phyloP scores from a whole-genome alignment of 441 rosid species.

The Adansonia grandidieri region DNA sequence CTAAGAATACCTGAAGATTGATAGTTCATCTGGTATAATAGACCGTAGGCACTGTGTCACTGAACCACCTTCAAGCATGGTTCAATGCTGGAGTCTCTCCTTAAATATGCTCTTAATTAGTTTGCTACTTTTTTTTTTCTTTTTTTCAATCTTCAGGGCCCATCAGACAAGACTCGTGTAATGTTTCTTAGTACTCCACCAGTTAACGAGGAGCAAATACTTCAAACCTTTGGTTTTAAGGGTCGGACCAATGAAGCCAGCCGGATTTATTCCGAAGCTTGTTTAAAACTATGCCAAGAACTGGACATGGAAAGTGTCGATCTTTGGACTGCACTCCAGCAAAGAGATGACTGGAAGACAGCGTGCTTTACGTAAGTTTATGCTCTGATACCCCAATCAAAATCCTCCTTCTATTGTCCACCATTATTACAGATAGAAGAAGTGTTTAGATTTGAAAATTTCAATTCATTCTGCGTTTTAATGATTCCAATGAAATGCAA shows the following conservation, averaged over 20 bases:
- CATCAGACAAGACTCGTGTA: slow-evolving; percentile 63
- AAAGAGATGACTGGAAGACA: slow-evolving; percentile 59
- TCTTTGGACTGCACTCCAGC: slow-evolving; percentile 71
- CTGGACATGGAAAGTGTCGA: slow-evolving; percentile 59
- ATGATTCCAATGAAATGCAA: background rate
- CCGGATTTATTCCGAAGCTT: slow-evolving; percentile 64
- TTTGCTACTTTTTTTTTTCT: background rate
- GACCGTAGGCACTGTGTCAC: background rate
- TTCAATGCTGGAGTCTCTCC: too few relatives aligned
- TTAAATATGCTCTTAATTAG: background rate
- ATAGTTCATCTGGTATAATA: background rate
- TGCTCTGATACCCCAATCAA: background rate
- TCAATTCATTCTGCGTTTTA: background rate
- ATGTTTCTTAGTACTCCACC: slow-evolving; percentile 79
- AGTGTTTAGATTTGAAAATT: too few relatives aligned
- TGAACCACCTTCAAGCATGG: too few relatives aligned
- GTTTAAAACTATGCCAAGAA: slow-evolving; percentile 62
- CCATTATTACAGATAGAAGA: background rate
- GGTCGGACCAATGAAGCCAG: slow-evolving; percentile 60
- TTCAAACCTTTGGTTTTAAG: background rate
- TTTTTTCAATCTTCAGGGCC: slow-evolving; percentile 54
- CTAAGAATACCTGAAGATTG: slow-evolving; percentile 2
- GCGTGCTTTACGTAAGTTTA: slow-evolving; percentile 65
- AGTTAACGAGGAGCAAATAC: slow-evolving; percentile 54
- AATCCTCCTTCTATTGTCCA: too few relatives aligned